Evolutionary conservation across 257 asterid genomes (phyloP), one percentile per base, ranked within the genome.

Genomic region (Petunia secreta): DNA sequence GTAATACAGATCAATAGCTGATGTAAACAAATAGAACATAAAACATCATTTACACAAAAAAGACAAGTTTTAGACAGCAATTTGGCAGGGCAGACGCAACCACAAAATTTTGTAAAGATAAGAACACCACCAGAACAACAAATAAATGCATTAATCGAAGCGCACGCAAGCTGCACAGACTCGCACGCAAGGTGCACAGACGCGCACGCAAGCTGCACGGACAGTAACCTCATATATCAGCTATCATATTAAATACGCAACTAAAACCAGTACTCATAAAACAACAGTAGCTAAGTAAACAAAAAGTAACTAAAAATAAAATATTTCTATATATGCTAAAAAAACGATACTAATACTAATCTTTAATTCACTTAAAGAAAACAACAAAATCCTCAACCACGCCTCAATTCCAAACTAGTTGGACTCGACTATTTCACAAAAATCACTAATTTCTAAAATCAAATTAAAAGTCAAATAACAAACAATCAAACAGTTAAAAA

Each of bases 241-340:
- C 41, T 48, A 13, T 50, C 44, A 0, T 50, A 73, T 48, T 34
- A 71, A 71, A 71, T 71, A 71, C 1, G 59, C 77, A 48, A 71
- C 34, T 48, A 5, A 34, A 64, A 11, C 50, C 25, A 25, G 25
- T 25, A 25, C 25, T 25, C 25, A 25, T 25, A 25, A 25, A 7
- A 39, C n/a, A 25, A 11, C 34, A 46, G 43, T 46, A 69, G 41
- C 4, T 46, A 63, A 63, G 5, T 11, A 25, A 25, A 25, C 25
- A 25, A 25, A 25, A 25, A 25, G 25, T 25, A 25, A 25, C 25
- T 25, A 25, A 25, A 25, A n/a, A 50, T 80, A 10, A 43, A 40
- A 76, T 66, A 54, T 65, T 83, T 38, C 77, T 50, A 52, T 52
- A 63, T 63, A 15, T 79, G 55, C 65, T 39, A 59, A 82, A 74